These are phyloP conservation scores for Aspergillus puulaauensis DNA, from an alignment of 2,329 filamentous ascomycete species.

Conservation along the genomic window DNA sequence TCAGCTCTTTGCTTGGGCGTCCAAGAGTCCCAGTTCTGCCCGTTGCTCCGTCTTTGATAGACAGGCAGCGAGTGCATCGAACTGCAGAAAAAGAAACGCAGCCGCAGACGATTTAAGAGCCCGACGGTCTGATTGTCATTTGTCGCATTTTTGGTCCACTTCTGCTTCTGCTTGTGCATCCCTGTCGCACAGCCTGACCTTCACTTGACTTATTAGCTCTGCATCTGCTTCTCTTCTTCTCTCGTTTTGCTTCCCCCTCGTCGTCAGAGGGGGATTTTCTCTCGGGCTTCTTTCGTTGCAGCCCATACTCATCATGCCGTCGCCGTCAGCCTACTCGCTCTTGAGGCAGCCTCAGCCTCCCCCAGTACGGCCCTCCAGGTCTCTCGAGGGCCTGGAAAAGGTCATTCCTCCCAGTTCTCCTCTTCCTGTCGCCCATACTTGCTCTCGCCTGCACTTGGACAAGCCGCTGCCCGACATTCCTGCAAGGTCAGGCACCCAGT, in stretches of 20 bases:
- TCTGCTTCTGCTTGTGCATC: background rate
- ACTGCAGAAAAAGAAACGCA: constrained; percentile 2
- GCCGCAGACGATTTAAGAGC: background rate
- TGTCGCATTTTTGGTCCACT: constrained; percentile 8
- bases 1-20: too few species aligned
- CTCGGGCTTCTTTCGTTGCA: background rate
- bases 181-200: background rate
- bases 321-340: too few species aligned
- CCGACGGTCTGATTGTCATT: background rate
- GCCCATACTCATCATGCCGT: too few species aligned
- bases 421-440: constrained; percentile 10
- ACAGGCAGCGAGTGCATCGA: background rate
- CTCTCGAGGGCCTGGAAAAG: constrained; percentile 38
- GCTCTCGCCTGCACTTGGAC: constrained; percentile 25
- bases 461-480: constrained; percentile 36
- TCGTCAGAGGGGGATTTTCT: background rate
- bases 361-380: constrained; percentile 34
- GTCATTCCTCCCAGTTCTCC: constrained; percentile 31
- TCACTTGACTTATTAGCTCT: background rate
- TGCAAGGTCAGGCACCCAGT: constrained; percentile 20
- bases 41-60: too few species aligned
- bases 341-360: constrained; percentile 18
- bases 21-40: too few species aligned
- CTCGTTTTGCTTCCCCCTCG: background rate
- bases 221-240: background rate